Conservation (phyloP, 148 eudicot species). For the Tetragonia tetragonoides region DNA sequence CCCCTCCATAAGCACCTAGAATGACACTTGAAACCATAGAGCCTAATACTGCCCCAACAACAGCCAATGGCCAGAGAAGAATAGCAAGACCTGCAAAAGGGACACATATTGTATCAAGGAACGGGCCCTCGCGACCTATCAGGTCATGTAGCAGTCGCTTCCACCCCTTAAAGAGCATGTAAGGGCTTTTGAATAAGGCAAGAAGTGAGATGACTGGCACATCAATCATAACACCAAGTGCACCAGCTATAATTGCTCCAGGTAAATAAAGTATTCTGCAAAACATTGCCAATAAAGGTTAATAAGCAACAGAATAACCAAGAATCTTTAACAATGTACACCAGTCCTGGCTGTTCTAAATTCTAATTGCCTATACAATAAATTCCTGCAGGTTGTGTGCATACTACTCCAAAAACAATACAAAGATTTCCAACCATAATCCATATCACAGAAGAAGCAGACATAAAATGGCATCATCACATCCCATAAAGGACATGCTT, state of each 20-base stretch:
- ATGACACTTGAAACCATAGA: constrained; percentile 64
- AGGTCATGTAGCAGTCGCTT: constrained; percentile 74
- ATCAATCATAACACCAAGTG: constrained; percentile 61
- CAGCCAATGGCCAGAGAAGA: constrained; percentile 93
- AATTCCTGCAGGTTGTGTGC: not conserved
- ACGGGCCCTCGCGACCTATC: constrained; percentile 96
- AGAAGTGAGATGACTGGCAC: constrained; percentile 63
- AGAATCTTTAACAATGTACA: not conserved
- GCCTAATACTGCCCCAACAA: constrained; percentile 75
- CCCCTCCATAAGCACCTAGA: constrained; percentile 83
- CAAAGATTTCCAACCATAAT: not conserved
- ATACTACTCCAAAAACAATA: not conserved
- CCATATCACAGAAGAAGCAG: not conserved
- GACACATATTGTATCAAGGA: constrained; percentile 91
- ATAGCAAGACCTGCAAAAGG: constrained; percentile 96
- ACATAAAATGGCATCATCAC: not conserved
- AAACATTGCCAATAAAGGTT: not conserved
- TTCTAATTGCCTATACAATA: not conserved
- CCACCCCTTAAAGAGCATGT: constrained; percentile 97
- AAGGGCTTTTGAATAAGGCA: constrained; percentile 78
- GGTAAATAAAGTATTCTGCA: constrained; percentile 72
- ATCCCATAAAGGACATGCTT: not conserved
- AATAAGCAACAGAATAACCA: not conserved
- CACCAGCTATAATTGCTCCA: constrained; percentile 55
- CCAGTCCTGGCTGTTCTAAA: not conserved